Conservation (phyloP, 106 monocot species). For the Acorus calamus region DNA sequence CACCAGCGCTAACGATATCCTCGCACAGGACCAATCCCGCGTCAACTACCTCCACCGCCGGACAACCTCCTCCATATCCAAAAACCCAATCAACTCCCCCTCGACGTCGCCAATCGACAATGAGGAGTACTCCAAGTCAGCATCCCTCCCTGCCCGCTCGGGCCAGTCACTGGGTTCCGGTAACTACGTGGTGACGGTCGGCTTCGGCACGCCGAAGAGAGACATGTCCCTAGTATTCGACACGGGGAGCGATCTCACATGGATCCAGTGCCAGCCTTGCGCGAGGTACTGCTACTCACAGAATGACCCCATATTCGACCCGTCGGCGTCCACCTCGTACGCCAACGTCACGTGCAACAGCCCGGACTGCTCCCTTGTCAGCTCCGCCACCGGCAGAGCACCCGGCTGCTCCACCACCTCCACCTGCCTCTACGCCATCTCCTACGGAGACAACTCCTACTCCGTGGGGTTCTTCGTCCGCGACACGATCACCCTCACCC, state of each 20-base stretch:
- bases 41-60: too few relatives aligned
- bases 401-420: background rate
- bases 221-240: conserved; percentile 12
- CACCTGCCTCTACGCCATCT: conserved; percentile 11
- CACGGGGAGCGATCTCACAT: conserved; percentile 10
- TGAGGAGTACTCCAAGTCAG: background rate
- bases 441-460: conserved; percentile 17
- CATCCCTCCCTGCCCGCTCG: background rate
- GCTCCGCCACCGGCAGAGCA: background rate
- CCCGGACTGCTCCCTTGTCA: conserved; percentile 8
- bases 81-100: too few relatives aligned
- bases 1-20: too few relatives aligned
- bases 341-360: conserved; percentile 23
- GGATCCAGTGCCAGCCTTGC: conserved; percentile 35
- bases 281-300: conserved; percentile 8
- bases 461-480: conserved; percentile 3
- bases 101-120: too few relatives aligned
- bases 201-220: conserved; percentile 25
- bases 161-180: background rate
- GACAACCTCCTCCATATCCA: too few relatives aligned
- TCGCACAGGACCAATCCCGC: too few relatives aligned
- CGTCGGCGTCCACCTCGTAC: conserved; percentile 20
- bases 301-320: conserved; percentile 20
- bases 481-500: conserved; percentile 14
- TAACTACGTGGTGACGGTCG: conserved; percentile 2